Conservation (phyloP, 495 filamentous ascomycete genomes). For the Xylaria grammica region DNA sequence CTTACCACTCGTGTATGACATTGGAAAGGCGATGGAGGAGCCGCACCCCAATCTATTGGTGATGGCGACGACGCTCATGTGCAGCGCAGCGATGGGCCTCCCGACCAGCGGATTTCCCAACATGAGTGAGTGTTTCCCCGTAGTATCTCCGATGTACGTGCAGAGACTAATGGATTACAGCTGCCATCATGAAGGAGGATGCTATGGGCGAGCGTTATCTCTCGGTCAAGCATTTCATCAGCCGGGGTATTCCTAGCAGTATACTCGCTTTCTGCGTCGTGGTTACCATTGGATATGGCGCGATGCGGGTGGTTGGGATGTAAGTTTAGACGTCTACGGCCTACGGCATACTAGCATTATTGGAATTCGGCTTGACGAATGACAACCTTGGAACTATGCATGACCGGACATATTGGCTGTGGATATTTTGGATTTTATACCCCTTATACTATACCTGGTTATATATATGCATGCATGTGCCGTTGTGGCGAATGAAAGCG, state of each 20-base stretch:
- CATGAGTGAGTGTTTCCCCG: conserved; percentile 80
- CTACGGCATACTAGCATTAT: no score
- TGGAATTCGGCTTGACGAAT: neutral
- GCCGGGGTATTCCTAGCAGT: conserved; percentile 83
- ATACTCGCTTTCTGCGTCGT: conserved; percentile 82
- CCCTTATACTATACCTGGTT: no score
- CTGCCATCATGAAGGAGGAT: conserved; percentile 99
- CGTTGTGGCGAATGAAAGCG: no score
- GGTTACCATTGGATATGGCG: conserved; percentile 81
- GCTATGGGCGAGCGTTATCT: conserved; percentile 89
- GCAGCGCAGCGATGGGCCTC: conserved; percentile 79
- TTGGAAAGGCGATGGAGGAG: conserved; percentile 82
- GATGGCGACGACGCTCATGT: conserved; percentile 75
- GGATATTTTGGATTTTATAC: no score
- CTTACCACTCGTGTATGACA: conserved; percentile 83
- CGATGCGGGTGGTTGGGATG: conserved; percentile 81
- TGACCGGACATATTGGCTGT: no score
- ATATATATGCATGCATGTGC: no score
- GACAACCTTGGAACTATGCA: no score
- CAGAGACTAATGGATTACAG: conserved; percentile 48
- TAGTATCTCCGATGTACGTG: neutral
- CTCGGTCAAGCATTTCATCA: conserved; percentile 91
- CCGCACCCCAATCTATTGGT: conserved; percentile 95
- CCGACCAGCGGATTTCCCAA: conserved; percentile 98
- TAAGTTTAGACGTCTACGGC: conserved; percentile 42